phyloP scores from a whole-genome alignment of 768 basidiomycete species.

The Phanerodontia chrysosporium region DNA sequence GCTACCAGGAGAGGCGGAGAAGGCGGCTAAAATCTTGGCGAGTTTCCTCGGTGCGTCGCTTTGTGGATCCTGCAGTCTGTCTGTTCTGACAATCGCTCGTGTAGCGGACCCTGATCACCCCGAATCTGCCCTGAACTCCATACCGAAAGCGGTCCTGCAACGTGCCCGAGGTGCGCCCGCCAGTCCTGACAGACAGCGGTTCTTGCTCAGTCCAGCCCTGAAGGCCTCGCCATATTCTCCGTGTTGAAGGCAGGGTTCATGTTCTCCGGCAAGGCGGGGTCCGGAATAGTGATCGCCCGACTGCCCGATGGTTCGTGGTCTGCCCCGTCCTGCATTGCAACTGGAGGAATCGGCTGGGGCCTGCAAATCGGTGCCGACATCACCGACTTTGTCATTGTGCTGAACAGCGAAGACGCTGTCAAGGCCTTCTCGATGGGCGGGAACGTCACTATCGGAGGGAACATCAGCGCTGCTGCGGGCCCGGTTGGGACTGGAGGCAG shows the following conservation, averaged over 20 bases:
- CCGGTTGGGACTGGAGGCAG: conserved; percentile 94
- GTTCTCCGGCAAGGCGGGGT: conserved; percentile 92
- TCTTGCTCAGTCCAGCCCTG: background rate
- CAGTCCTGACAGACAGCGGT: background rate
- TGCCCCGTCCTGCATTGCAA: conserved; percentile 95
- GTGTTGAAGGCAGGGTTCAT: conserved; percentile 93
- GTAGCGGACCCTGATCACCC: conserved; percentile 75
- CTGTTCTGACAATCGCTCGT: background rate
- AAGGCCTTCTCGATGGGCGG: conserved; percentile 93
- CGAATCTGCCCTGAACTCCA: conserved; percentile 86
- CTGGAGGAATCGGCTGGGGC: conserved; percentile 91
- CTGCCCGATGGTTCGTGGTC: conserved; percentile 95
- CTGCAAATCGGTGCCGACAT: conserved; percentile 95
- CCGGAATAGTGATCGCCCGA: conserved; percentile 87
- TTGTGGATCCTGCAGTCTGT: background rate
- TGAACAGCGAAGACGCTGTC: conserved; percentile 95
- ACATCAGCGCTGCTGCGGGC: conserved; percentile 80
- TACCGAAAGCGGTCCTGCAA: conserved; percentile 90
- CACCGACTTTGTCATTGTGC: conserved; percentile 93
- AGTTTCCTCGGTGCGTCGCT: conserved; percentile 75
- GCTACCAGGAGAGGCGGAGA: conserved; percentile 89
- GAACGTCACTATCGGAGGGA: conserved; percentile 93
- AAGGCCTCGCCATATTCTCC: conserved; percentile 92
- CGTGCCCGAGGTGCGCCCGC: conserved; percentile 72
- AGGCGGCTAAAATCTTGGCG: conserved; percentile 87